Percentiles rank a stretch among this genome's conserved stretches.
phyloP scores from a whole-genome alignment of 2,329 filamentous ascomycete species.

The Aspergillus clavatus region DNA sequence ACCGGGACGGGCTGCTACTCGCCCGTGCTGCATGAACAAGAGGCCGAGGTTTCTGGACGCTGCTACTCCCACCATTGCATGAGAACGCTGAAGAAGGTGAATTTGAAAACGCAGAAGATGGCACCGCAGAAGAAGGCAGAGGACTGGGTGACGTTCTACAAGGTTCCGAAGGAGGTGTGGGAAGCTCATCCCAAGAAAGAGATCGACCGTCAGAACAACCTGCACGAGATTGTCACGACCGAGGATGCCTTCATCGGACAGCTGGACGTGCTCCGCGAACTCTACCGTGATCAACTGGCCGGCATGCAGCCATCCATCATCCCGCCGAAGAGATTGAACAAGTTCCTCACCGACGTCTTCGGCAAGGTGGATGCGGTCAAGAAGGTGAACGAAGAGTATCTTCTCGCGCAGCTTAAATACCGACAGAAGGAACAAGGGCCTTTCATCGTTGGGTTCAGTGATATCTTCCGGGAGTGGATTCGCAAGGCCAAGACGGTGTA shows the following conservation, averaged over 20 bases:
- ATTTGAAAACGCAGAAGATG: constrained; percentile 68
- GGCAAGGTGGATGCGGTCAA: constrained; percentile 85
- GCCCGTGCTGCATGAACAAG: constrained; percentile 68
- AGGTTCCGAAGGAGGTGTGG: constrained; percentile 70
- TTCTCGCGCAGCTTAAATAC: constrained; percentile 91
- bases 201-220: constrained; percentile 83
- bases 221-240: constrained; percentile 91
- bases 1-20: constrained; percentile 91
- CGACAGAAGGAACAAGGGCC: constrained; percentile 94
- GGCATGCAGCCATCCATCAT: constrained; percentile 75
- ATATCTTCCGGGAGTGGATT: constrained; percentile 98
- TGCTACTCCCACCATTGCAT: constrained; percentile 96
- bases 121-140: constrained; percentile 65
- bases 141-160: constrained; percentile 89
- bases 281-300: constrained; percentile 79
- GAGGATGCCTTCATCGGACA: constrained; percentile 90
- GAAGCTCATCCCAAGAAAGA: constrained; percentile 76
- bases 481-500: constrained; percentile 85
- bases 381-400: constrained; percentile 84
- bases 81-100: constrained; percentile 89
- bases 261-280: constrained; percentile 73
- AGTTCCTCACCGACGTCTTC: constrained; percentile 81
- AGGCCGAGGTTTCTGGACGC: constrained; percentile 58
- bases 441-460: constrained; percentile 89
- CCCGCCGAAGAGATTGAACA: constrained; percentile 67